Evolutionary conservation across 2,329 filamentous ascomycete species (phyloP), one percentile per base, ranked within the genome.

Genomic region (Ophioceras dolichostomum): DNA sequence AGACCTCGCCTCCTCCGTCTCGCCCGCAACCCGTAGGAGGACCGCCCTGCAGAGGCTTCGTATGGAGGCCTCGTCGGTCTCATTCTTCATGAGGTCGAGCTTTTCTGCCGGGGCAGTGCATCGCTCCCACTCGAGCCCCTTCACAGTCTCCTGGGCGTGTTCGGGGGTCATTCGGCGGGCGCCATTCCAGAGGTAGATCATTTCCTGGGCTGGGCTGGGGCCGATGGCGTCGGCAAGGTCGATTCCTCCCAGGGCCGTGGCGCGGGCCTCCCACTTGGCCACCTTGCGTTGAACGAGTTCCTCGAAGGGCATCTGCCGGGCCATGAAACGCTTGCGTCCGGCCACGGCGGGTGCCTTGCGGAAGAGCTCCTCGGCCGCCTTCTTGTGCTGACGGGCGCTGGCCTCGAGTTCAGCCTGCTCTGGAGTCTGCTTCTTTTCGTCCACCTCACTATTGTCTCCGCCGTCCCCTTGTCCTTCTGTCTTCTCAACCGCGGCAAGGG

Each of bases 171-270:
- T 93, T 38, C 86, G 76, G 58, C 84, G 89, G 48, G 76, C 77
- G 1, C 88, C 89, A 51, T 85, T 88, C 88, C 88, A 96, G 49
- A 96, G 76, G 55, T 89, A 94, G 10, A 83, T 79, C 82, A 96
- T 94, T 62, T 96, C 91, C 49, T 87, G 75, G 1, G 85, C 65
- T 0, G 91, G 91, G 41, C 79, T 83, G 3, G 84, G 68, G 0
- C 87, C 87, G 8, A 93, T 68, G 0, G 83, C 87, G 47, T 96
- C 89, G 2, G 82, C 71, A 4, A 95, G 64, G 34, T 79, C 72
- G 22, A 85, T 59, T 2, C 70, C 65, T 2, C 70, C 65, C 57
- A 78, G 72, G 32, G 71, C 65, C 50, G 79, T 79, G 4, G 83
- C 77, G 17, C 86, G 70, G 21, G 77, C 75, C 50, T 93, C 81